These are phyloP conservation scores for Botryotinia calthae DNA, from an alignment of 2,329 filamentous ascomycete species.

Conservation along the genomic window DNA sequence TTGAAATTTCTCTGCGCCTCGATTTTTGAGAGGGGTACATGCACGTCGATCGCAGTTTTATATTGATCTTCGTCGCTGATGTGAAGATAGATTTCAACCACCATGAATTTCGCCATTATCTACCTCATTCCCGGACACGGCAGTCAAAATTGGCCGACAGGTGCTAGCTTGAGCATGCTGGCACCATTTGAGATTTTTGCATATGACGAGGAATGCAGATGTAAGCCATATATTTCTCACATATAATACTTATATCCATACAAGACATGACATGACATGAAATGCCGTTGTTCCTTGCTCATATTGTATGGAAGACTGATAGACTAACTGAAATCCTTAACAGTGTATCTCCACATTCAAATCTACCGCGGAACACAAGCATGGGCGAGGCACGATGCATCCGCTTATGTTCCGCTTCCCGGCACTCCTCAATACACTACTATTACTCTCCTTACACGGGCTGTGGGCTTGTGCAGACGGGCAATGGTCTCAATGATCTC, in stretches of 20 bases:
- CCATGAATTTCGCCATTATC: neutral
- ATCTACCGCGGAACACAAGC: neutral
- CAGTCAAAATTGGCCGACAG: fast-evolving
- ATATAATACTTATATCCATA: neutral
- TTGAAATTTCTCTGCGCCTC: neutral
- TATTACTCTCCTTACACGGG: fast-evolving
- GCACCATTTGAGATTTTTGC: fast-evolving
- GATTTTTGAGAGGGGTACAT: neutral
- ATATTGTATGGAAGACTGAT: neutral
- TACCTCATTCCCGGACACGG: fast-evolving
- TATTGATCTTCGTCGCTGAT: neutral
- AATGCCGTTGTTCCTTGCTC: neutral
- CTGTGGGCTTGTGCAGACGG: fast-evolving
- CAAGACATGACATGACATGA: neutral
- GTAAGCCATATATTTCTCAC: neutral
- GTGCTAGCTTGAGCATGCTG: neutral
- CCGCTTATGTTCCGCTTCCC: neutral
- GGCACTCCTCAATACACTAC: neutral
- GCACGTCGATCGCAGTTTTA: neutral
- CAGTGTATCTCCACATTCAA: neutral
- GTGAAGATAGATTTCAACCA: neutral
- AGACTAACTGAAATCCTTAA: neutral
- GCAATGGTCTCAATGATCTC: neutral
- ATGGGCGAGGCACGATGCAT: neutral
- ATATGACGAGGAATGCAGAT: neutral